Percentiles rank a stretch among this genome's conserved stretches.
phyloP scores from a whole-genome alignment of 352 stramenopile genomes.

The Phytophthora agathidicida region DNA sequence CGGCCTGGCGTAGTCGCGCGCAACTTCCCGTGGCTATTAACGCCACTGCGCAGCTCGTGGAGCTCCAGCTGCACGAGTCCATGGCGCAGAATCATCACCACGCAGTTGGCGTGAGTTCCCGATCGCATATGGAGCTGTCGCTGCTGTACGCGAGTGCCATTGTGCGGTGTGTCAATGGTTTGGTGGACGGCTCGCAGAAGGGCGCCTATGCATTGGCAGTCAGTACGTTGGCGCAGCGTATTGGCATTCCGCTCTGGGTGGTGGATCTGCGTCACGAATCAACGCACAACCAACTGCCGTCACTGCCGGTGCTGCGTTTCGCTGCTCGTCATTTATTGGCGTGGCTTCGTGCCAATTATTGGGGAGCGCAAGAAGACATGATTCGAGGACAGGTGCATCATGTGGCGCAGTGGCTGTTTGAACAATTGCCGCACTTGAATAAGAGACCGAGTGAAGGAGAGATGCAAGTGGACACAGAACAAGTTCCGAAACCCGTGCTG shows the following conservation, averaged over 20 bases:
- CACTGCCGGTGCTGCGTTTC: conserved; percentile 87
- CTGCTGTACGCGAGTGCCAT: conserved; percentile 69
- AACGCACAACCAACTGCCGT: conserved; percentile 93
- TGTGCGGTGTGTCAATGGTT: conserved; percentile 84
- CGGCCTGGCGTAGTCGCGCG: conserved; percentile 69
- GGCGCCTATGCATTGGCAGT: conserved; percentile 78
- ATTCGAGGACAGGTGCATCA: conserved; percentile 56
- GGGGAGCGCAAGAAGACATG: conserved; percentile 70
- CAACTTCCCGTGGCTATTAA: conserved; percentile 84
- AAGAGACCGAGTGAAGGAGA: not conserved
- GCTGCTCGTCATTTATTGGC: conserved; percentile 86
- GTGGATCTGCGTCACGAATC: conserved; percentile 94
- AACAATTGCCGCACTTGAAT: conserved; percentile 32
- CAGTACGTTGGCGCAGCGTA: conserved; percentile 79
- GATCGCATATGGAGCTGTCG: conserved; percentile 82
- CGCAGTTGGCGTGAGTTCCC: conserved; percentile 66
- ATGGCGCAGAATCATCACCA: conserved; percentile 74
- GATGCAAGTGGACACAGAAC: conserved; percentile 3
- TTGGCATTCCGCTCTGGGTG: conserved; percentile 93
- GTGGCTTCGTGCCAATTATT: conserved; percentile 91
- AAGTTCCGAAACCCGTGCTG: conserved; percentile 12
- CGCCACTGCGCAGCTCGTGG: conserved; percentile 74
- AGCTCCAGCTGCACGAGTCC: conserved; percentile 75
- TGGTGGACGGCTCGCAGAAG: conserved; percentile 84
- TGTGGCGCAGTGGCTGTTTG: conserved; percentile 42